Conservation (phyloP, 2,329 filamentous ascomycete genomes). For the Fusarium protoensiforme region DNA sequence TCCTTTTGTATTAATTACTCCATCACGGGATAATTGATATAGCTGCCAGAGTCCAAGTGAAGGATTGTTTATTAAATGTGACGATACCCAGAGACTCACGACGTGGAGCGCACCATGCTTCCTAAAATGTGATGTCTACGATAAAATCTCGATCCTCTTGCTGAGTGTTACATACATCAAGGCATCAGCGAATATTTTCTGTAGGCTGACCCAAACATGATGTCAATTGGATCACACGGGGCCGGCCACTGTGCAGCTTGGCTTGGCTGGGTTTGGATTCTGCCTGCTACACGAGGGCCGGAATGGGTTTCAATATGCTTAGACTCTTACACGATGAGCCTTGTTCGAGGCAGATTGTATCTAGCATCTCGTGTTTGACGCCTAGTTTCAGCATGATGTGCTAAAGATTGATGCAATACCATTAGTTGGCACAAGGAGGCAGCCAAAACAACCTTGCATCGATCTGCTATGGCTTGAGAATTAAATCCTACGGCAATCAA, state of each 20-base stretch:
- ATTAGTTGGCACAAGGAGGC: background rate
- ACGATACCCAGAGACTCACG: background rate
- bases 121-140: background rate
- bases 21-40: background rate
- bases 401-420: background rate
- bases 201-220: background rate
- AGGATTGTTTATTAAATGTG: background rate
- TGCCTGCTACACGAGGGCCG: background rate
- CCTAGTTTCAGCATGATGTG: background rate
- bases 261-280: background rate
- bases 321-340: background rate
- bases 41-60: background rate
- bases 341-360: background rate
- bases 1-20: background rate
- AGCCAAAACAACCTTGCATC: background rate
- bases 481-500: background rate
- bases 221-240: background rate
- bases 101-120: background rate
- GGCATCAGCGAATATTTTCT: background rate
- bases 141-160: background rate
- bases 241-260: background rate
- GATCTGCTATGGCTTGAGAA: background rate
- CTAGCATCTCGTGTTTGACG: background rate
- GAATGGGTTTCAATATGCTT: background rate
- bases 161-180: background rate